Conservation (phyloP, 2,329 filamentous ascomycete genomes). For the Talaromyces sp. region DNA sequence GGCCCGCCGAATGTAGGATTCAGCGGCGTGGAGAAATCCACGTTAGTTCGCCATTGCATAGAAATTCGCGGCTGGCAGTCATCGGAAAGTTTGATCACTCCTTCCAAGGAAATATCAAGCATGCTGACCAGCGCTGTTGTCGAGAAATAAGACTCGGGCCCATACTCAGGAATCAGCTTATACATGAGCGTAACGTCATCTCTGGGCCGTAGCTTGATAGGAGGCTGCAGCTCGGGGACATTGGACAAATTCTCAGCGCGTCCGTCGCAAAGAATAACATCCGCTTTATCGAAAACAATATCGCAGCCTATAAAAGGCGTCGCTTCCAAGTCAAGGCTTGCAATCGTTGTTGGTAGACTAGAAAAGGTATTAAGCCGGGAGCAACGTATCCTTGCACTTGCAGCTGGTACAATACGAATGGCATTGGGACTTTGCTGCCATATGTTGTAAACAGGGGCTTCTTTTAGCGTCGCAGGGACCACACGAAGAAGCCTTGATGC, state of each 20-base stretch:
- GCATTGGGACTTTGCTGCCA: conserved; percentile 47
- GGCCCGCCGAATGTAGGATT: conserved; percentile 44
- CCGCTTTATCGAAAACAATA: conserved; percentile 44
- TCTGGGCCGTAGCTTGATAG: conserved; percentile 43
- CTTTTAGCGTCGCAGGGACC: conserved; percentile 44
- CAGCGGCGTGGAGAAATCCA: conserved; percentile 43
- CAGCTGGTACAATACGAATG: conserved; percentile 50
- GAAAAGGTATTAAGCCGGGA: conserved; percentile 42
- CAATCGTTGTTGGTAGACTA: conserved; percentile 42
- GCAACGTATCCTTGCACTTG: conserved; percentile 52
- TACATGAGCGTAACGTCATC: conserved; percentile 55
- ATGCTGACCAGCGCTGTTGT: conserved; percentile 33
- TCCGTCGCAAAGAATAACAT: conserved; percentile 43
- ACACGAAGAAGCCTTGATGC: conserved; percentile 53
- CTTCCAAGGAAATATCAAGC: conserved; percentile 44
- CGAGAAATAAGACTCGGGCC: conserved; percentile 28
- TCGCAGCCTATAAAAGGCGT: conserved; percentile 47
- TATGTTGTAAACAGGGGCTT: conserved; percentile 48
- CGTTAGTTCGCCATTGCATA: conserved; percentile 45
- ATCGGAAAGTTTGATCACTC: conserved; percentile 34
- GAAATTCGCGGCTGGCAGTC: conserved; percentile 39
- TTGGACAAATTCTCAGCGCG: conserved; percentile 39
- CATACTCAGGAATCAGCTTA: conserved; percentile 40
- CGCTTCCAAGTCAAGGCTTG: conserved; percentile 51
- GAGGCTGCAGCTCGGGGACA: conserved; percentile 26